Conservation (phyloP, 176 grass and related monocot species). For the Pharus latifolius region DNA sequence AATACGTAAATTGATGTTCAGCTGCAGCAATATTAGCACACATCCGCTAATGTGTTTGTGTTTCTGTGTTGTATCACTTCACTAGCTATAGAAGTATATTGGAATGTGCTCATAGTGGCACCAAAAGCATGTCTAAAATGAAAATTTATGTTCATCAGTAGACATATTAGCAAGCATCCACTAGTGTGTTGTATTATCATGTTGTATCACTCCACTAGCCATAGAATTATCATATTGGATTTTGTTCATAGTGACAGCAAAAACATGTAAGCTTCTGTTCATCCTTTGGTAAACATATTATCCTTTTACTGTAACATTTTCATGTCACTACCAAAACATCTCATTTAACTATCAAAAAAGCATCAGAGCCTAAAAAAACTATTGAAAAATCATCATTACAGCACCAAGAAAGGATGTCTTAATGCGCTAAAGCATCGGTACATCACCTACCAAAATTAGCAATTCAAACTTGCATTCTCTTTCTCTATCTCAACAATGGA, state of each 20-base stretch:
- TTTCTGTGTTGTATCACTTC: not conserved
- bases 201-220: not conserved
- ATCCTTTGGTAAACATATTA: too few relatives aligned
- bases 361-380: too few relatives aligned
- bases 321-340: too few relatives aligned
- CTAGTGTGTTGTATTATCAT: not conserved
- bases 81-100: not conserved
- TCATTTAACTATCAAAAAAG: too few relatives aligned
- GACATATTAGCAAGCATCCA: not conserved
- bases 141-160: too few relatives aligned
- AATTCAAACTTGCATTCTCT: constrained; percentile 53
- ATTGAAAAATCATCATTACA: not conserved
- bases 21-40: not conserved
- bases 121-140: not conserved
- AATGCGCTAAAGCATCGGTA: not conserved
- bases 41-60: not conserved
- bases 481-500: constrained; percentile 79
- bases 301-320: too few relatives aligned
- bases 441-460: constrained; percentile 21
- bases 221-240: not conserved
- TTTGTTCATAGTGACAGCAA: not conserved
- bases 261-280: not conserved
- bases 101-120: not conserved
- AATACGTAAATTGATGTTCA: not conserved
- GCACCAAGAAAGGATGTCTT: not conserved